Conservation (phyloP, 2,329 filamentous ascomycete genomes). For the Penicillium sp. region DNA sequence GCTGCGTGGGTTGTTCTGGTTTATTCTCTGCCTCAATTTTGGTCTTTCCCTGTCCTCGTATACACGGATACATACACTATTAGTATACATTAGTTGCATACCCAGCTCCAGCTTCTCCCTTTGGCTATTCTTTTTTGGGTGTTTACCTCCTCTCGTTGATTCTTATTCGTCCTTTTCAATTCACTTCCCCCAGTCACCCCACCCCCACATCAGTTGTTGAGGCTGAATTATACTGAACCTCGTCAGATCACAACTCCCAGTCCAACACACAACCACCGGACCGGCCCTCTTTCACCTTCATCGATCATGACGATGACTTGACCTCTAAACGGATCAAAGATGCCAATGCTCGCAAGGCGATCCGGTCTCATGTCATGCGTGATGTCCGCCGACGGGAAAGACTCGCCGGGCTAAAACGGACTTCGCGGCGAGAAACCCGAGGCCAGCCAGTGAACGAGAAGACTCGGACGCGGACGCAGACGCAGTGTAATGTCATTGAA, state of each 20-base stretch:
- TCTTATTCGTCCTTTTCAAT: too few relatives aligned
- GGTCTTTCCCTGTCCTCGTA: too few relatives aligned
- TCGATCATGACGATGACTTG: conserved; percentile 46
- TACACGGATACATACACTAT: too few relatives aligned
- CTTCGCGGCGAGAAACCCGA: conserved; percentile 33
- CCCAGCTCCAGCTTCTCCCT: too few relatives aligned
- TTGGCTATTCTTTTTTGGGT: not conserved
- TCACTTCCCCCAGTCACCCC: too few relatives aligned
- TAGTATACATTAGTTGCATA: too few relatives aligned
- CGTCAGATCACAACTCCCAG: conserved; percentile 26
- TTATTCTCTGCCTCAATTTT: too few relatives aligned
- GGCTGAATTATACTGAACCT: conserved; percentile 2
- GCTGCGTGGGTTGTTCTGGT: too few relatives aligned
- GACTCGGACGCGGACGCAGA: not conserved
- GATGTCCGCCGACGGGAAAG: conserved; percentile 47
- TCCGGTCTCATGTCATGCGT: conserved; percentile 50
- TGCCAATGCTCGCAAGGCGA: conserved; percentile 43
- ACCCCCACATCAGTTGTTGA: too few relatives aligned
- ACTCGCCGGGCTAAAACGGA: conserved; percentile 43
- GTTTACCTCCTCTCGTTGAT: not conserved
- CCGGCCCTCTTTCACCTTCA: conserved; percentile 44
- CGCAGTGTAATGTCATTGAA: conserved; percentile 3
- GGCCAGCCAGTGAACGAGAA: conserved; percentile 13
- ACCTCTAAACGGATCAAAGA: conserved; percentile 44
- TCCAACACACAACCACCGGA: conserved; percentile 25